These are phyloP conservation scores for Trypanosomatidae sp. DNA, from an alignment of 208 protist genomes.

Conservation along the genomic window DNA sequence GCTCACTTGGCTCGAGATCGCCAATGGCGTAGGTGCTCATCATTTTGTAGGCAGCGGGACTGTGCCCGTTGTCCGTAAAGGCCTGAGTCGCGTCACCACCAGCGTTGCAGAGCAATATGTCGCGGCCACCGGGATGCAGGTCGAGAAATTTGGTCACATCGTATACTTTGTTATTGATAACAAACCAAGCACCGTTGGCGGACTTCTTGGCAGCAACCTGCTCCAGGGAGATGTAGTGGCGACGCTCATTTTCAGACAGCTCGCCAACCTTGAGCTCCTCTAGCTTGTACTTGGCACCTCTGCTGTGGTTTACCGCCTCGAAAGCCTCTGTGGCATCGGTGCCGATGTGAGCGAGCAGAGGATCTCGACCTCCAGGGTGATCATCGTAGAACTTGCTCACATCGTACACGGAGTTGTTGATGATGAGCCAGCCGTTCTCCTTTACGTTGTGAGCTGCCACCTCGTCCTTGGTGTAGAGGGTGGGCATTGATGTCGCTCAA, in stretches of 20 bases:
- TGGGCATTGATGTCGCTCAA: constrained; percentile 13
- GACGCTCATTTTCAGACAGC: constrained; percentile 37
- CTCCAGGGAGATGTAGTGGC: constrained; percentile 35
- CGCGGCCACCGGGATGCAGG: constrained; percentile 78
- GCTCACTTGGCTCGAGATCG: constrained; percentile 44
- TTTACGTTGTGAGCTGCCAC: constrained; percentile 63
- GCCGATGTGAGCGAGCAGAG: constrained; percentile 71
- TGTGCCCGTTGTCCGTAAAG: constrained; percentile 74
- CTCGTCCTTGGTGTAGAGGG: constrained; percentile 43
- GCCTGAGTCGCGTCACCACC: constrained; percentile 70
- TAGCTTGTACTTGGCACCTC: constrained; percentile 41
- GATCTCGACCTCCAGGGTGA: constrained; percentile 78
- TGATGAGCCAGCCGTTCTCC: constrained; percentile 70
- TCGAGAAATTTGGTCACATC: constrained; percentile 75
- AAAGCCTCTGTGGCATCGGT: constrained; percentile 78
- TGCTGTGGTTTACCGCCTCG: constrained; percentile 65
- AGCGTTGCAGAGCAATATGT: constrained; percentile 66
- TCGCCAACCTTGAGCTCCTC: constrained; percentile 48
- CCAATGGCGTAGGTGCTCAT: constrained; percentile 60
- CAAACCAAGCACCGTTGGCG: constrained; percentile 51
- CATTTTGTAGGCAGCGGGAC: constrained; percentile 52
- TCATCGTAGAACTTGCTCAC: constrained; percentile 77
- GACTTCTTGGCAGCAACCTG: constrained; percentile 42
- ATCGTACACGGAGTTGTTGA: constrained; percentile 78
- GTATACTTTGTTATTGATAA: constrained; percentile 88